Conservation (phyloP, 768 basidiomycete species). For the Rhizopogon vinicolor region DNA sequence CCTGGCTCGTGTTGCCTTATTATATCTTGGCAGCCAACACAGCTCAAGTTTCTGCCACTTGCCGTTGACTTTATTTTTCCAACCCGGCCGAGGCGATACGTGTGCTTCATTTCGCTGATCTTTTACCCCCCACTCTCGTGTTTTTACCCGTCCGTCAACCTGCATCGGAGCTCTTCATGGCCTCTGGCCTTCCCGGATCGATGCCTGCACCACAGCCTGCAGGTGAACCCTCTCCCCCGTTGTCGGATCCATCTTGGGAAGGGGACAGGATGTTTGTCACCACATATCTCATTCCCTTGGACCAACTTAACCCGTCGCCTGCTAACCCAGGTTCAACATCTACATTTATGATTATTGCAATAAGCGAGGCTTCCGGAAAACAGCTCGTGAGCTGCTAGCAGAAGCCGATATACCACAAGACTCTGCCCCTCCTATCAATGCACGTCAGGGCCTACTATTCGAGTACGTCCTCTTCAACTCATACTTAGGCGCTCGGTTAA, state of each 20-base stretch:
- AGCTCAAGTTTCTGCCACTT: conserved; percentile 6
- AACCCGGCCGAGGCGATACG: conserved; percentile 1
- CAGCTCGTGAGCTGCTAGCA: conserved; percentile 57
- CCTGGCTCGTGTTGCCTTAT: conserved; percentile 4
- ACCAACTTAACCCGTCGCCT: conserved; percentile 6
- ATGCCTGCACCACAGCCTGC: conserved; percentile 12
- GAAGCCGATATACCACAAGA: conserved; percentile 67
- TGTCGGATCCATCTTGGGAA: conserved; percentile 60
- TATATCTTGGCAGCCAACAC: conserved; percentile 12
- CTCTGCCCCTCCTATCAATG: conserved; percentile 73
- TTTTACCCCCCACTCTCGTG: neutral
- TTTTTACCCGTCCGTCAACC: neutral
- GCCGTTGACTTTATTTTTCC: conserved; percentile 7
- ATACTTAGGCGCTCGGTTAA: neutral
- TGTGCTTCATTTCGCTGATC: neutral
- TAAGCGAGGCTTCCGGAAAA: conserved; percentile 75
- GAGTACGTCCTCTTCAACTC: conserved; percentile 45
- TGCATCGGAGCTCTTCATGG: conserved; percentile 7
- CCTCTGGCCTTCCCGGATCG: conserved; percentile 18
- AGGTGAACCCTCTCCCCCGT: conserved; percentile 11
- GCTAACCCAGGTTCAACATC: conserved; percentile 70
- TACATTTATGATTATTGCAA: conserved; percentile 84
- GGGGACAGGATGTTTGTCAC: conserved; percentile 74
- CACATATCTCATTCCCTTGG: conserved; percentile 4
- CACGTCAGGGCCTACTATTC: conserved; percentile 77